Percentiles rank a stretch among this genome's conserved stretches.
Conservation (phyloP, 805 yeast species). For the Lachancea quebecensis region DNA sequence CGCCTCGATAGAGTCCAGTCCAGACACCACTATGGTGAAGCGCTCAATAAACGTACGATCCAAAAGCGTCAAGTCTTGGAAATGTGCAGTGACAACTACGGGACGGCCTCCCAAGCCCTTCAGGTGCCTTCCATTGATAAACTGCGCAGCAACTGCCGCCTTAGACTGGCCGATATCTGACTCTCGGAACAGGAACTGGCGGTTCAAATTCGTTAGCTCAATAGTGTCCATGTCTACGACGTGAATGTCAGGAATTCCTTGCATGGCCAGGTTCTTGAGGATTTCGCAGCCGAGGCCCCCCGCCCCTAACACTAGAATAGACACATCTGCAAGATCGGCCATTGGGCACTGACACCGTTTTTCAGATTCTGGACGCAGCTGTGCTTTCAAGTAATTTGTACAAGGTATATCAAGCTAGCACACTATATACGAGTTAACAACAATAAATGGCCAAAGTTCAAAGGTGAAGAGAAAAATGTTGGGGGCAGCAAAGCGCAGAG, state of each 20-base stretch:
- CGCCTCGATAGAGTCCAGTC: slow-evolving; percentile 84
- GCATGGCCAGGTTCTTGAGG: slow-evolving; percentile 65
- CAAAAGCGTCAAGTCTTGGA: slow-evolving; percentile 59
- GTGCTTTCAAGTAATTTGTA: background rate
- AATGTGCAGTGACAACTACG: slow-evolving; percentile 49
- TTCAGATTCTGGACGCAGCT: background rate
- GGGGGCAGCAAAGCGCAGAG: no score
- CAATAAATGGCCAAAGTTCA: no score
- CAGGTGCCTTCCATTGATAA: slow-evolving; percentile 36
- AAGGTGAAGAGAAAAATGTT: no score
- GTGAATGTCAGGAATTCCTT: slow-evolving; percentile 72
- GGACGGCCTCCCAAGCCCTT: slow-evolving; percentile 27
- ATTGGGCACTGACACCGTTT: background rate
- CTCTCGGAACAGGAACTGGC: slow-evolving; percentile 81
- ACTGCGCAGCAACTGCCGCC: slow-evolving; percentile 67
- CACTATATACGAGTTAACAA: slow-evolving; percentile 1
- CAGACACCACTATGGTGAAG: slow-evolving; percentile 74
- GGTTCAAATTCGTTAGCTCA: slow-evolving; percentile 80
- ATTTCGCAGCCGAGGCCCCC: slow-evolving; percentile 95
- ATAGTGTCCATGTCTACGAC: slow-evolving; percentile 89
- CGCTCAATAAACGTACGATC: slow-evolving; percentile 54
- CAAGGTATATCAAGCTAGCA: no score
- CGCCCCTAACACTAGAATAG: slow-evolving; percentile 80
- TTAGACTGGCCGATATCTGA: slow-evolving; percentile 81
- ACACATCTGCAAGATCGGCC: slow-evolving; percentile 22